Conservation (phyloP, 345 rosid genomes). For the Camelina hispida region DNA sequence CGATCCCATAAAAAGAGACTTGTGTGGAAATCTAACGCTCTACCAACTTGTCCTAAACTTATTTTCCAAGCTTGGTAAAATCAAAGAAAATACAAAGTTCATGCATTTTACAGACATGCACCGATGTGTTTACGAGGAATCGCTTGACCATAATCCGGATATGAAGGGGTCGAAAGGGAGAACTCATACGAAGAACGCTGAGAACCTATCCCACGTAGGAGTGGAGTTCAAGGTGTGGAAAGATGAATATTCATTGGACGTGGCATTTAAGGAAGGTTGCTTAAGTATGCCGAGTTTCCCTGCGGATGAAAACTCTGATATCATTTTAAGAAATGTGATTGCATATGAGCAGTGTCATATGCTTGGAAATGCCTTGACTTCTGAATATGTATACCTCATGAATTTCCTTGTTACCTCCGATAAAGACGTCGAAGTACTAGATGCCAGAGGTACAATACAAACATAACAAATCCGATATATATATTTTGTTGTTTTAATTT, state of each 20-base stretch:
- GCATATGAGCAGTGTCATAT: constrained; percentile 12
- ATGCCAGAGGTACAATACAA: neutral
- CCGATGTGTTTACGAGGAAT: constrained; percentile 16
- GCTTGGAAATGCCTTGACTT: neutral
- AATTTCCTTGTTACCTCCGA: constrained; percentile 5
- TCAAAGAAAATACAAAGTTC: neutral
- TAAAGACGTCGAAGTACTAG: neutral
- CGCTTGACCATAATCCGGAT: neutral
- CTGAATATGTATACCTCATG: constrained; percentile 1
- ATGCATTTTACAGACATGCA: constrained; percentile 25
- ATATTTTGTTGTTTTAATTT: neutral
- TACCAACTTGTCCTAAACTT: neutral
- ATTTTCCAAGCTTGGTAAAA: neutral
- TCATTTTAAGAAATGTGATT: constrained; percentile 23
- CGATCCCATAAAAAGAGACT: neutral
- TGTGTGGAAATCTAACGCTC: neutral
- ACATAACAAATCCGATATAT: too few relatives aligned
- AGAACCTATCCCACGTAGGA: constrained; percentile 5
- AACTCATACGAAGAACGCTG: too few relatives aligned
- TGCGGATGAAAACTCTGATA: neutral
- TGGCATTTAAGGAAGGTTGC: constrained; percentile 18
- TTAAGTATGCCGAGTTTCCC: constrained; percentile 8
- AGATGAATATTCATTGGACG: constrained; percentile 5
- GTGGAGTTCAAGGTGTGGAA: constrained; percentile 13
- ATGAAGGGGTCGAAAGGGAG: too few relatives aligned